Conservation (phyloP, 345 rosid genomes). For the Trapa incisa region DNA sequence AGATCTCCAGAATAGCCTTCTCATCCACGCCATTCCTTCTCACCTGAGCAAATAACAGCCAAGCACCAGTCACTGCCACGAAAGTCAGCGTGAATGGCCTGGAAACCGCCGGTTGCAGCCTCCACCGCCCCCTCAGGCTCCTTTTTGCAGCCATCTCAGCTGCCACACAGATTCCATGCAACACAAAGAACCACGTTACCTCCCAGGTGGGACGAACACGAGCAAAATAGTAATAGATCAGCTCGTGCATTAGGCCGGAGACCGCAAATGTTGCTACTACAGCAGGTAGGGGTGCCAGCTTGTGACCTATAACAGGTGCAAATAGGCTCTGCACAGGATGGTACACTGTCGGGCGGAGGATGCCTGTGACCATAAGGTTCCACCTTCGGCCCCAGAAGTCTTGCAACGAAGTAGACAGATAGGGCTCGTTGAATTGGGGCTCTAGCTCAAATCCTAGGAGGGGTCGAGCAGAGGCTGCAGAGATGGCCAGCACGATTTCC, state of each 20-base stretch:
- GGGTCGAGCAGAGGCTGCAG: constrained; percentile 24
- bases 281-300: constrained; percentile 21
- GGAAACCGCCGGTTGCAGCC: constrained; percentile 19
- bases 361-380: constrained; percentile 47
- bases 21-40: constrained; percentile 28
- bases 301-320: constrained; percentile 11
- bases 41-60: constrained; percentile 43
- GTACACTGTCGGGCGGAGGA: constrained; percentile 45
- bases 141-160: constrained; percentile 36
- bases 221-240: constrained; percentile 30
- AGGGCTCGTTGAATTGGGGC: constrained; percentile 57
- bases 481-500: constrained; percentile 25
- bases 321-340: constrained; percentile 23
- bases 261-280: constrained; percentile 34
- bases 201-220: constrained; percentile 58
- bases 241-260: constrained; percentile 60
- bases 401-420: constrained; percentile 54
- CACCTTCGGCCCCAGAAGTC: constrained; percentile 80
- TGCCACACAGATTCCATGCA: constrained; percentile 37
- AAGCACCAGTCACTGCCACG: constrained; percentile 21
- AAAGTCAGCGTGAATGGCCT: constrained; percentile 25
- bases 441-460: constrained; percentile 39
- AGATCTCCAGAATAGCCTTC: constrained; percentile 22
- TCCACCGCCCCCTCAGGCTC: constrained; percentile 14
- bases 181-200: constrained; percentile 48